Conservation (phyloP, 257 asterid species). For the Solanum rostratum region DNA sequence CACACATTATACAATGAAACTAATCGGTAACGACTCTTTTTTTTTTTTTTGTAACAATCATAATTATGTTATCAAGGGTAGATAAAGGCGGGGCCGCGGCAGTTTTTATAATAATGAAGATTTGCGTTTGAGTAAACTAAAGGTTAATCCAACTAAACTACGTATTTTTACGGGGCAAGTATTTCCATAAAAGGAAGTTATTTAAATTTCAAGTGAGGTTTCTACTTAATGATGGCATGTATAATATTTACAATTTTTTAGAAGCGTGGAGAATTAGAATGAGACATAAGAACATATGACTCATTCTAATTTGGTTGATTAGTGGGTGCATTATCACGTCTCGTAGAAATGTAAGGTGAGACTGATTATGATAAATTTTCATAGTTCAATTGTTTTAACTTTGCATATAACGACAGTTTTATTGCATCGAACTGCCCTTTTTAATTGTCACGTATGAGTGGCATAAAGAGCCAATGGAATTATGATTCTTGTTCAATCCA, state of each 20-base stretch:
- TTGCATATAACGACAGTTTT: too few relatives aligned
- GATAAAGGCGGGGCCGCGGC: not conserved
- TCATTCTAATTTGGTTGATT: too few relatives aligned
- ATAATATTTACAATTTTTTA: too few relatives aligned
- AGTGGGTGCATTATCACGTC: too few relatives aligned
- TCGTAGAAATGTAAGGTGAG: too few relatives aligned
- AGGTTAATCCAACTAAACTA: not conserved
- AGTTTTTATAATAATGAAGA: not conserved
- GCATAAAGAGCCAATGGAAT: too few relatives aligned
- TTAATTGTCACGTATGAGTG: too few relatives aligned
- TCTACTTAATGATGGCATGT: not conserved
- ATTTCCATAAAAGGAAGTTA: not conserved
- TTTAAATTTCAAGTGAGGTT: not conserved
- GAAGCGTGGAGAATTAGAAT: not conserved
- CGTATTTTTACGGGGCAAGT: not conserved
- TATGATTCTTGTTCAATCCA: not conserved
- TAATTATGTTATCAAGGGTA: not conserved
- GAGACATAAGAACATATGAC: too few relatives aligned
- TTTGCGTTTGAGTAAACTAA: not conserved
- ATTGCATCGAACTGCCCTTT: too few relatives aligned
- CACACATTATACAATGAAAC: too few relatives aligned
- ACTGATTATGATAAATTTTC: too few relatives aligned
- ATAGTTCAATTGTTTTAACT: too few relatives aligned
- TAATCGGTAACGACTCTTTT: not conserved
- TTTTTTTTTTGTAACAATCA: not conserved